phyloP scores from a whole-genome alignment of 257 asterid species.

The Lavandula angustifolia region DNA sequence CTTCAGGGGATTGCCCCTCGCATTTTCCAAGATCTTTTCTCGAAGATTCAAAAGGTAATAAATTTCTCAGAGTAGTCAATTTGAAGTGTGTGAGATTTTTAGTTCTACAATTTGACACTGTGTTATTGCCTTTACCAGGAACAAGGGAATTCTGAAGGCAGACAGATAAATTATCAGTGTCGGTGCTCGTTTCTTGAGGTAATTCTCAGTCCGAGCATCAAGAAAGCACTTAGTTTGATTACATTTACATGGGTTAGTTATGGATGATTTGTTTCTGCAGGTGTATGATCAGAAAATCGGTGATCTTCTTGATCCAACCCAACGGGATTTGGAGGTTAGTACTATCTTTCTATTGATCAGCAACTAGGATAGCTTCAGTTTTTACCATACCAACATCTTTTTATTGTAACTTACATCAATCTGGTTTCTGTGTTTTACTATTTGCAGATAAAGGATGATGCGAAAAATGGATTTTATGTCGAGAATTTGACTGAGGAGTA shows the following conservation, averaged over 20 bases:
- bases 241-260: constrained; percentile 10
- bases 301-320: constrained; percentile 89
- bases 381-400: neutral
- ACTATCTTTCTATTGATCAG: constrained; percentile 7
- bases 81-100: constrained; percentile 1
- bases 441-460: constrained; percentile 79
- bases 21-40: constrained; percentile 74
- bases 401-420: neutral
- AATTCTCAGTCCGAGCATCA: constrained; percentile 17
- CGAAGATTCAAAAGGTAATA: constrained; percentile 72
- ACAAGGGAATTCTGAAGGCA: constrained; percentile 65
- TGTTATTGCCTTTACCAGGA: constrained; percentile 49
- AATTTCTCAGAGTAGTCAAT: constrained; percentile 13
- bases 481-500: constrained; percentile 92
- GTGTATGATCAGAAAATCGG: constrained; percentile 83
- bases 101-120: constrained; percentile 14
- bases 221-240: constrained; percentile 8
- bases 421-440: constrained; percentile 20
- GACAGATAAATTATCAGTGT: constrained; percentile 76
- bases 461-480: constrained; percentile 79
- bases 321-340: constrained; percentile 74
- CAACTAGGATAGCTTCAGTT: neutral
- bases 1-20: constrained; percentile 91
- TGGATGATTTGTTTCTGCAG: constrained; percentile 41
- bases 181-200: constrained; percentile 99